Conservation (phyloP, 1,284 basidiomycete genomes). For the Marasmius oreades region DNA sequence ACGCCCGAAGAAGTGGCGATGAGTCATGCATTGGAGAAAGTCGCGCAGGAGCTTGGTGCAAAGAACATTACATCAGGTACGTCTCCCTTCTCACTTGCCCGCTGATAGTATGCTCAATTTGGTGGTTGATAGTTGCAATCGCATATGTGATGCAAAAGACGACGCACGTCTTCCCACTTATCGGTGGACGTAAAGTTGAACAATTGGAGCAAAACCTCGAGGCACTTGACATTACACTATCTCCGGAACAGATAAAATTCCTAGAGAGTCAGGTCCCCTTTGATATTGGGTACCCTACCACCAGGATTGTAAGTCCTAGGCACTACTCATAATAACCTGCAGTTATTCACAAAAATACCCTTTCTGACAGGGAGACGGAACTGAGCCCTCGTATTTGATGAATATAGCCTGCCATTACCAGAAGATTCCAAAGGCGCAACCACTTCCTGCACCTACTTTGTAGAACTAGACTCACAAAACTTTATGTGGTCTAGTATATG, state of each 20-base stretch:
- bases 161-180: conserved; percentile 3
- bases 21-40: conserved; percentile 15
- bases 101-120: background rate
- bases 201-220: conserved; percentile 1
- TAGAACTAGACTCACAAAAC: no score
- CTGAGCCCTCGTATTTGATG: background rate
- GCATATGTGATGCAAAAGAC: conserved; percentile 9
- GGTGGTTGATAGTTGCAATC: background rate
- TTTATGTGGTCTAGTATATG: no score
- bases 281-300: background rate
- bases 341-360: background rate
- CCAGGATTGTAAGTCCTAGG: background rate
- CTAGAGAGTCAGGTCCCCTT: background rate
- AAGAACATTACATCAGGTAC: conserved; percentile 6
- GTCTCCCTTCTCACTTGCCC: background rate
- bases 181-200: conserved; percentile 3
- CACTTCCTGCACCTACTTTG: background rate
- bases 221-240: conserved; percentile 1
- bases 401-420: background rate
- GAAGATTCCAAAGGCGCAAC: background rate
- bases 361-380: background rate
- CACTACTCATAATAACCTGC: background rate
- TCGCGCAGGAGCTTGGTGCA: conserved; percentile 2
- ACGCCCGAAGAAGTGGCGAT: conserved; percentile 37
- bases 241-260: background rate